Percentiles rank a stretch among this genome's conserved stretches.
These are phyloP conservation scores for Tricholoma hemisulphureum DNA, from an alignment of 768 basidiomycete genomes.

Conservation along the genomic window DNA sequence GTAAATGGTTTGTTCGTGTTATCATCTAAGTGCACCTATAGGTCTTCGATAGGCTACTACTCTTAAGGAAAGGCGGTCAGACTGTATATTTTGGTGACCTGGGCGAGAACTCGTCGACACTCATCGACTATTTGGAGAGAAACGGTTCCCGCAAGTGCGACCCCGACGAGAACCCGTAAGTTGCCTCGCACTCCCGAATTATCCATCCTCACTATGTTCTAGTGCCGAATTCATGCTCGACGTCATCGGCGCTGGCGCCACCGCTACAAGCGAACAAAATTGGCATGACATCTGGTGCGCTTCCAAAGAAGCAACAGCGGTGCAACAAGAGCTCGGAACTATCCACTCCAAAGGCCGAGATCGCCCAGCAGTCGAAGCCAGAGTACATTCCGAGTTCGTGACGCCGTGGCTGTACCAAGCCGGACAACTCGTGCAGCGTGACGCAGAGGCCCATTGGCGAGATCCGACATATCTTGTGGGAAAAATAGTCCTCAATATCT, in stretches of 20 bases:
- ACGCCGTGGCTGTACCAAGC: slow-evolving; percentile 54
- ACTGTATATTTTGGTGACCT: slow-evolving; percentile 75
- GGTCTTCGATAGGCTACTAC: slow-evolving; percentile 72
- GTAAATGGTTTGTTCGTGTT: background rate
- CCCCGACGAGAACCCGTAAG: slow-evolving; percentile 71
- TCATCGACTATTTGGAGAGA: slow-evolving; percentile 73
- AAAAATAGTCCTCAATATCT: slow-evolving; percentile 55
- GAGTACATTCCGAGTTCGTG: slow-evolving; percentile 46
- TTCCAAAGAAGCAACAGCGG: slow-evolving; percentile 41
- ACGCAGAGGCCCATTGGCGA: slow-evolving; percentile 50
- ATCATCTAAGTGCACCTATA: slow-evolving; percentile 9
- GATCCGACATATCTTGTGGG: slow-evolving; percentile 59
- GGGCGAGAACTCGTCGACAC: slow-evolving; percentile 56
- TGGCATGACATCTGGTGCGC: slow-evolving; percentile 61
- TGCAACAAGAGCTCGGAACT: slow-evolving; percentile 39
- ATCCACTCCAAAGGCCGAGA: slow-evolving; percentile 54
- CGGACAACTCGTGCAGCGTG: slow-evolving; percentile 41
- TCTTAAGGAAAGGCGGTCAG: slow-evolving; percentile 77
- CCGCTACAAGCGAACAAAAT: slow-evolving; percentile 49
- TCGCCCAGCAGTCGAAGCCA: slow-evolving; percentile 36
- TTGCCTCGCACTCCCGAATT: background rate
- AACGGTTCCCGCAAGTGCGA: slow-evolving; percentile 66
- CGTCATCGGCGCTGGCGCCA: slow-evolving; percentile 73
- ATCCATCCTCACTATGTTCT: background rate
- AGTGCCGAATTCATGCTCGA: slow-evolving; percentile 68